Percentiles rank a stretch among this genome's conserved stretches.
These are phyloP conservation scores for Fonsecaea pedrosoi DNA, from an alignment of 2,329 filamentous ascomycete species.

Conservation along the genomic window DNA sequence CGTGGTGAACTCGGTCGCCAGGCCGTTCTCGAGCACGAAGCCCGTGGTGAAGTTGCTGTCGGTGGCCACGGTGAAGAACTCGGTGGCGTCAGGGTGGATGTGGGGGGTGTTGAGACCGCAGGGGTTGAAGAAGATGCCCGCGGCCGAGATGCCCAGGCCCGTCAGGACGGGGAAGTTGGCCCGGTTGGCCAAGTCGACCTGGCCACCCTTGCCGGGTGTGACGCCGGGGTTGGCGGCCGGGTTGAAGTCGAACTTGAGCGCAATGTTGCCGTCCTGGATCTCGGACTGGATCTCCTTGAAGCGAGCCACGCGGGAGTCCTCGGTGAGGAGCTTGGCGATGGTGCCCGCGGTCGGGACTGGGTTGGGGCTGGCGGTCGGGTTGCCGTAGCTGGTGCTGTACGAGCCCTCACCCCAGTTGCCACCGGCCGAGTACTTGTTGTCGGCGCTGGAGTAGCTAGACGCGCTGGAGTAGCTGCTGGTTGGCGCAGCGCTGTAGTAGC, in stretches of 20 bases:
- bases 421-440: conserved; percentile 3
- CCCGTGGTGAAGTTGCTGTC: conserved; percentile 51
- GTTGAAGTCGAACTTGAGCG: conserved; percentile 42
- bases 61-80: conserved; percentile 55
- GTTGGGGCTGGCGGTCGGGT: conserved; percentile 35
- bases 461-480: neutral
- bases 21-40: conserved; percentile 56
- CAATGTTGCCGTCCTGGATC: conserved; percentile 31
- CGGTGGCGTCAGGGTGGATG: conserved; percentile 57
- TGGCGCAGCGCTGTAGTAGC: conserved; percentile 8
- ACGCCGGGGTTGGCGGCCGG: conserved; percentile 36
- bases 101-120: conserved; percentile 59
- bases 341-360: conserved; percentile 32
- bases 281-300: conserved; percentile 36
- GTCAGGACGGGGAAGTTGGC: conserved; percentile 40
- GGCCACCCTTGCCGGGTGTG: conserved; percentile 39
- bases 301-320: conserved; percentile 33
- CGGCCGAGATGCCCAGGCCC: conserved; percentile 37
- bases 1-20: conserved; percentile 51
- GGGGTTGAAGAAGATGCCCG: conserved; percentile 42
- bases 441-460: conserved; percentile 3
- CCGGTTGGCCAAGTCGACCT: conserved; percentile 40
- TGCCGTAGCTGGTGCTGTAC: conserved; percentile 21
- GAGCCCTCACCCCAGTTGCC: neutral
- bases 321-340: conserved; percentile 38